Percentiles rank a stretch among this genome's conserved stretches.
Evolutionary conservation across 2,329 filamentous ascomycete genomes (phyloP).

Genomic region (Fusarium pilosicola): DNA sequence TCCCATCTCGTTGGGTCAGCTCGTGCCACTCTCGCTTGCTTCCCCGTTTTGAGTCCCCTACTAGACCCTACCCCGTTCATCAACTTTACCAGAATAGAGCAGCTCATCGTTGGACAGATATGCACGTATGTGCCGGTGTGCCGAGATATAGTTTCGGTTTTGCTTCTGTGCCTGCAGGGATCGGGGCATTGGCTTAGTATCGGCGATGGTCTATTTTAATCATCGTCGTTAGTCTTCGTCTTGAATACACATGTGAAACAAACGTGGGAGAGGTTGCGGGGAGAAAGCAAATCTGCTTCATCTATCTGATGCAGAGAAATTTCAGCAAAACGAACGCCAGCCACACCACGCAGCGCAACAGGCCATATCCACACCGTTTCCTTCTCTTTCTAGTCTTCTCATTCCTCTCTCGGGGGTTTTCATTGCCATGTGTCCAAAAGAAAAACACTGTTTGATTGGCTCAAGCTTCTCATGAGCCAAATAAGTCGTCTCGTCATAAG

Average conservation of each 20-base stretch:
- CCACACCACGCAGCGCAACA: conserved; percentile 45
- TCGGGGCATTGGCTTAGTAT: conserved; percentile 41
- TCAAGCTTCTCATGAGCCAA: conserved; percentile 27
- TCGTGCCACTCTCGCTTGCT: conserved; percentile 1
- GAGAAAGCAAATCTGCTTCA: conserved; percentile 38
- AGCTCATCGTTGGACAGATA: conserved; percentile 12
- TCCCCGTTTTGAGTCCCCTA: conserved; percentile 12
- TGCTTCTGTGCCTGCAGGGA: conserved; percentile 18
- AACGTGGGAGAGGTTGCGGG: conserved; percentile 20
- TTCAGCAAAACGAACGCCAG: conserved; percentile 35
- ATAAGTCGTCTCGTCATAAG: conserved; percentile 41
- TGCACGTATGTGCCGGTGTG: conserved; percentile 32
- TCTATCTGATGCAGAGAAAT: conserved; percentile 44
- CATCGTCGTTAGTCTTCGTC: conserved; percentile 54
- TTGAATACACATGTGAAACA: conserved; percentile 42
- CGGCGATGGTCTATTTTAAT: conserved; percentile 57
- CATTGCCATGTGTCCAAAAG: conserved; percentile 16
- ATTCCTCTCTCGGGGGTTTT: background rate
- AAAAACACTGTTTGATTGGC: conserved; percentile 6
- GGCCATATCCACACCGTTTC: conserved; percentile 24
- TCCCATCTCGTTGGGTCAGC: conserved; percentile 7
- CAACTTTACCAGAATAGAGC: background rate
- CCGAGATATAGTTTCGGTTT: conserved; percentile 16
- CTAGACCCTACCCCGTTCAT: conserved; percentile 26
- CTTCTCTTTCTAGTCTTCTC: conserved; percentile 15